Conservation (phyloP, 1,284 basidiomycete species). For the Exsudoporus floridanus region DNA sequence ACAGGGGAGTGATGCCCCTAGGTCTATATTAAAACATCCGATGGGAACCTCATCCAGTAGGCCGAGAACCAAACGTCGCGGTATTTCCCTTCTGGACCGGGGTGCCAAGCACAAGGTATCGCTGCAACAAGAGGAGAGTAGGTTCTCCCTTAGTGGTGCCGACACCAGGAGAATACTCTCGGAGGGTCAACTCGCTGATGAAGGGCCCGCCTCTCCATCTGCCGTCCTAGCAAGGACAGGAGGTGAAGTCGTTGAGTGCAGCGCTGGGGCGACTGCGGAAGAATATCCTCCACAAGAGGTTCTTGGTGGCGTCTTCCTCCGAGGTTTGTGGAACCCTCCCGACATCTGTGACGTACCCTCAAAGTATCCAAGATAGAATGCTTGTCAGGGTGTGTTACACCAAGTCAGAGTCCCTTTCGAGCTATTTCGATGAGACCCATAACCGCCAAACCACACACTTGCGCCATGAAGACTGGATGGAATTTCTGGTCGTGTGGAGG, state of each 20-base stretch:
- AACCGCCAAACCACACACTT: slow-evolving; percentile 63
- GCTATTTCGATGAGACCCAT: slow-evolving; percentile 65
- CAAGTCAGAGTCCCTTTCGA: slow-evolving; percentile 49
- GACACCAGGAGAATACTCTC: slow-evolving; percentile 13
- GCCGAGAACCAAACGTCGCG: slow-evolving; percentile 11
- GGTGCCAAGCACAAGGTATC: slow-evolving; percentile 10
- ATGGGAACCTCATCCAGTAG: slow-evolving; percentile 7
- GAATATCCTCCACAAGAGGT: slow-evolving; percentile 25
- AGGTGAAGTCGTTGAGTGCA: slow-evolving; percentile 53
- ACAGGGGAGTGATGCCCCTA: slow-evolving; percentile 16
- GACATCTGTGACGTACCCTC: slow-evolving; percentile 4
- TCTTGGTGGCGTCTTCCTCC: slow-evolving; percentile 52
- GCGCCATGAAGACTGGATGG: slow-evolving; percentile 68
- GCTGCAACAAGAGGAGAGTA: neutral
- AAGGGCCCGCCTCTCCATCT: slow-evolving; percentile 49
- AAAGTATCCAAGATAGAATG: slow-evolving; percentile 68
- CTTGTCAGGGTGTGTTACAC: slow-evolving; percentile 71
- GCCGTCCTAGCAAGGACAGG: slow-evolving; percentile 60
- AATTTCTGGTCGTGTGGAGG: slow-evolving; percentile 80
- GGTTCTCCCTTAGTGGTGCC: neutral
- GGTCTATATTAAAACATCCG: slow-evolving; percentile 27
- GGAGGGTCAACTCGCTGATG: slow-evolving; percentile 31
- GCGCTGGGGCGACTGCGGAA: slow-evolving; percentile 54
- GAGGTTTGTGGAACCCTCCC: slow-evolving; percentile 49
- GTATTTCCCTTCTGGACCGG: slow-evolving; percentile 19